Evolutionary conservation across 2,329 filamentous ascomycete species (phyloP).

Genomic region (Penicillium brasilianum): DNA sequence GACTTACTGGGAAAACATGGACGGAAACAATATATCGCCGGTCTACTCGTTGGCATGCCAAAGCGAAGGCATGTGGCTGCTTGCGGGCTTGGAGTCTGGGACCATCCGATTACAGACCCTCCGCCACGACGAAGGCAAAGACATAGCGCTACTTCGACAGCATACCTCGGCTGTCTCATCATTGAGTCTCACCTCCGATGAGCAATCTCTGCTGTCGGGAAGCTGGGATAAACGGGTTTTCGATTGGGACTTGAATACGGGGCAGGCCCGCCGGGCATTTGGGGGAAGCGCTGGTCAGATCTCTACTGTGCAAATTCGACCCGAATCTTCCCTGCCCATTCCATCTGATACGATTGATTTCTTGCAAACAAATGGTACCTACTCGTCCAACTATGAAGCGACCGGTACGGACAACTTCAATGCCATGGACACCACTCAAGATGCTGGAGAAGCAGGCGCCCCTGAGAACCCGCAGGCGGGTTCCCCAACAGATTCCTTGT

Average conservation of each 20-base stretch:
- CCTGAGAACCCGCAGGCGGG: slow-evolving; percentile 64
- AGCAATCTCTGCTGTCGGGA: slow-evolving; percentile 84
- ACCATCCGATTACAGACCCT: slow-evolving; percentile 93
- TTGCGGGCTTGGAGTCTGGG: slow-evolving; percentile 88
- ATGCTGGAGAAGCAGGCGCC: slow-evolving; percentile 43
- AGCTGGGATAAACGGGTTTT: slow-evolving; percentile 95
- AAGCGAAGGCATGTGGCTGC: slow-evolving; percentile 85
- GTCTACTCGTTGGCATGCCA: slow-evolving; percentile 95
- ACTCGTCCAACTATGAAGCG: slow-evolving; percentile 74
- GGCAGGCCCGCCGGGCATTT: slow-evolving; percentile 75
- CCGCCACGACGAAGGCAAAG: slow-evolving; percentile 90
- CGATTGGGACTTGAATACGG: slow-evolving; percentile 94
- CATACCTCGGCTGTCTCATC: slow-evolving; percentile 94
- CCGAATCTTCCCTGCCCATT: slow-evolving; percentile 74
- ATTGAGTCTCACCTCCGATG: slow-evolving; percentile 78
- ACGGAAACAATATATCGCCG: slow-evolving; percentile 74
- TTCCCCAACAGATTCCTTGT: slow-evolving; percentile 78
- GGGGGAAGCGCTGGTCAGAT: slow-evolving; percentile 81
- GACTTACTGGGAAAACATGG: slow-evolving; percentile 99
- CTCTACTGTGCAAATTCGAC: slow-evolving; percentile 83
- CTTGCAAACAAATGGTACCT: slow-evolving; percentile 65
- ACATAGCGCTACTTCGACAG: slow-evolving; percentile 77
- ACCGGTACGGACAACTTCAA: slow-evolving; percentile 62
- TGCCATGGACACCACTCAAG: slow-evolving; percentile 45
- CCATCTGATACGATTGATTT: slow-evolving; percentile 70